Percentiles rank a stretch among this genome's conserved stretches.
These are phyloP conservation scores for Hypholoma sublateritium DNA, from an alignment of 768 basidiomycete species.

Conservation along the genomic window DNA sequence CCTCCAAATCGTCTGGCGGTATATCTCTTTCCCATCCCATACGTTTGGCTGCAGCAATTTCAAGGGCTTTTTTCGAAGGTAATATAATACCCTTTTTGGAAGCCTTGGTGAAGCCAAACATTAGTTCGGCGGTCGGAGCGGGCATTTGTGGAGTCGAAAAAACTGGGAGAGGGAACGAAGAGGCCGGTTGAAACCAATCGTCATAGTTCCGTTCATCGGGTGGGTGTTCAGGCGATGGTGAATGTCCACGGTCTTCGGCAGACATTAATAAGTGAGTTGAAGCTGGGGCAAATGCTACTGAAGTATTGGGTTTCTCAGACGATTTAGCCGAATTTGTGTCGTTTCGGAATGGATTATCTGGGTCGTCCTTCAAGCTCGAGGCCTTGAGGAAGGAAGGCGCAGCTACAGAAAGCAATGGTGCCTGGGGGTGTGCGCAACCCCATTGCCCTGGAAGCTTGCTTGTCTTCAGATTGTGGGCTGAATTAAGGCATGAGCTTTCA, in stretches of 20 bases:
- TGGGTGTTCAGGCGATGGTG: constrained; percentile 38
- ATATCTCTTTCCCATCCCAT: constrained; percentile 43
- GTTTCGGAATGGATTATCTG: constrained; percentile 42
- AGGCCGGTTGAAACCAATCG: constrained; percentile 48
- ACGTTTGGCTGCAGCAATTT: constrained; percentile 53
- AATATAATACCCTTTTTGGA: constrained; percentile 34
- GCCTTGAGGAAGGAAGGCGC: constrained; percentile 6
- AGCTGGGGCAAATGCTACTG: constrained; percentile 29
- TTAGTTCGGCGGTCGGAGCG: no score
- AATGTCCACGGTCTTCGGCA: constrained; percentile 23
- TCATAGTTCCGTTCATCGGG: constrained; percentile 41
- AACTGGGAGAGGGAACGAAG: constrained; percentile 17
- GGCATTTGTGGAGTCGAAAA: constrained; percentile 13
- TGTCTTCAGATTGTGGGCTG: not conserved
- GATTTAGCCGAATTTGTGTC: constrained; percentile 10
- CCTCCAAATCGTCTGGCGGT: constrained; percentile 6
- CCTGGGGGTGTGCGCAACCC: constrained; percentile 15
- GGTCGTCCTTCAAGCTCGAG: constrained; percentile 30
- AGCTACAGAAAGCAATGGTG: constrained; percentile 11
- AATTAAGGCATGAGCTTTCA: not conserved
- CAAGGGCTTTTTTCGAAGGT: constrained; percentile 56
- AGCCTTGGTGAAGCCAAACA: constrained; percentile 29
- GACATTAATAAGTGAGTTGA: constrained; percentile 15
- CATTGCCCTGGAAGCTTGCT: not conserved
- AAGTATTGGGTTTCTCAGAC: not conserved